phyloP scores from a whole-genome alignment of 768 basidiomycete species.

The Rickenella mellea region DNA sequence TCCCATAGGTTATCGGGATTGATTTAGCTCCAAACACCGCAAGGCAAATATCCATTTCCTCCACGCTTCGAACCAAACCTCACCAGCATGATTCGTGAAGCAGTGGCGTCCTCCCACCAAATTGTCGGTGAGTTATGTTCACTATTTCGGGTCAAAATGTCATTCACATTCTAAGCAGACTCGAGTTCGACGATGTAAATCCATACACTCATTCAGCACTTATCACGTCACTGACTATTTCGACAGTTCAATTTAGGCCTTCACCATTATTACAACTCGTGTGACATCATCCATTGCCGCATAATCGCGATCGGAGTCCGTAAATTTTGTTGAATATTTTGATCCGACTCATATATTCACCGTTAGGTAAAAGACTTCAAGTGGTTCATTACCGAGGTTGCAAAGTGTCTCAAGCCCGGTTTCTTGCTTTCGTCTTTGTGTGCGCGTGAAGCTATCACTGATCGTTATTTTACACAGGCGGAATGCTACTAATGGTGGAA shows the following conservation, averaged over 20 bases:
- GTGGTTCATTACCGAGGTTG: not conserved
- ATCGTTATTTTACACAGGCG: not conserved
- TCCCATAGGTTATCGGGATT: not conserved
- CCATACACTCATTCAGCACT: not conserved
- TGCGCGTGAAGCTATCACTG: not conserved
- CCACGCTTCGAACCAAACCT: not conserved
- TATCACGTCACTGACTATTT: not conserved
- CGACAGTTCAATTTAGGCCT: not conserved
- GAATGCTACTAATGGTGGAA: not conserved
- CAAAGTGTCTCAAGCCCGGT: not conserved
- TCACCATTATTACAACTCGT: constrained; percentile 1
- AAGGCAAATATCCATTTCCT: not conserved
- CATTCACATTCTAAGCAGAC: not conserved
- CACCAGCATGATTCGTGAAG: not conserved
- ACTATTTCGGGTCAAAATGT: not conserved
- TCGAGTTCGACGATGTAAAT: constrained; percentile 1
- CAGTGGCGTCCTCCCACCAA: not conserved
- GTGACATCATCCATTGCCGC: not conserved
- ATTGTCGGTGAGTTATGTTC: not conserved
- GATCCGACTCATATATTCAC: not conserved
- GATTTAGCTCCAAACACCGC: not conserved
- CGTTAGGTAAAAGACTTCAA: not conserved
- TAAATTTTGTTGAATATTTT: not conserved
- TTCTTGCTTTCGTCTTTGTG: not conserved
- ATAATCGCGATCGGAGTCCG: not conserved